Percentiles rank a stretch among this genome's conserved stretches.
phyloP scores from a whole-genome alignment of 2,329 filamentous ascomycete genomes.

The Aureobasidium lini region DNA sequence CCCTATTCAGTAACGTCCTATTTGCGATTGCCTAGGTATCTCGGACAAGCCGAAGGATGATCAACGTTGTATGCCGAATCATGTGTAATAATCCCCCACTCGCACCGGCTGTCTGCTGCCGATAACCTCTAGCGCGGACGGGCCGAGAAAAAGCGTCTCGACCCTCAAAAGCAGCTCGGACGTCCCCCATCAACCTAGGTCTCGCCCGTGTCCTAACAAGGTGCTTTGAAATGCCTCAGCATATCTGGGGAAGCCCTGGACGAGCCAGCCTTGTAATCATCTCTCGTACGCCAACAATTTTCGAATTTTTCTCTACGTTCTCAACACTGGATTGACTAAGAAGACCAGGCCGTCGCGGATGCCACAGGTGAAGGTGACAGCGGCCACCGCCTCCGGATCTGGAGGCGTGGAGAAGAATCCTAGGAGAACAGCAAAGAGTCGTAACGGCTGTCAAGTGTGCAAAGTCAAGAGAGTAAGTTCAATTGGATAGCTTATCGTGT shows the following conservation, averaged over 20 bases:
- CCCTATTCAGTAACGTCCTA: too few species aligned
- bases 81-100: not conserved
- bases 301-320: not conserved
- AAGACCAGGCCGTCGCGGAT: not conserved
- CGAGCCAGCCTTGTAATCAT: not conserved
- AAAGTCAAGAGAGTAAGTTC: constrained; percentile 11
- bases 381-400: constrained; percentile 8
- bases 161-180: not conserved
- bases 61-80: not conserved
- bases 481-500: not conserved
- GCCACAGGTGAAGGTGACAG: not conserved
- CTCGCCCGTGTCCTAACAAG: not conserved
- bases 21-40: not conserved
- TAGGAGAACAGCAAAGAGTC: constrained; percentile 9
- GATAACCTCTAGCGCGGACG: not conserved
- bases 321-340: not conserved
- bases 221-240: not conserved
- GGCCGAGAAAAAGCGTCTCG: constrained; percentile 1
- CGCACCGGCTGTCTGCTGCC: not conserved
- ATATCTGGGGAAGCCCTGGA: not conserved
- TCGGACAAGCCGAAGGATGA: not conserved
- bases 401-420: constrained; percentile 12
- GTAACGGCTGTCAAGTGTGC: constrained; percentile 13
- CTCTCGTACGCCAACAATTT: not conserved
- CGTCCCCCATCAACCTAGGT: not conserved